Evolutionary conservation across 139 green algal species (phyloP), one percentile per base, ranked within the genome.

Genomic region (Raphidocelis subcapitata): DNA sequence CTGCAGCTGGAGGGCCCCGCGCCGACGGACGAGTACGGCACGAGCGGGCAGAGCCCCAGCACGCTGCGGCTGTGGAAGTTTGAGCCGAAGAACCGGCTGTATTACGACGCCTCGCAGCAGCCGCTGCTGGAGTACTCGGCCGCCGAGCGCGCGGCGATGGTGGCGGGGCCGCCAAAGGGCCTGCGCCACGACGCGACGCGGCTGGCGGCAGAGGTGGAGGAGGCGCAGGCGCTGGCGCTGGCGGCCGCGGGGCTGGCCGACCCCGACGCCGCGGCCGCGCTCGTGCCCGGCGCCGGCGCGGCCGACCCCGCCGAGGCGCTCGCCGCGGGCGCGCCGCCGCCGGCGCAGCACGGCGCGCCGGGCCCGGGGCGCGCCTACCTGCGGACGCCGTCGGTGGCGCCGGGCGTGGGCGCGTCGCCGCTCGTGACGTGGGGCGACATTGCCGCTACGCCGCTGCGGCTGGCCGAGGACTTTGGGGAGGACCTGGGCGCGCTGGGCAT

Each of bases 401-500:
- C 71, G 0, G 71, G 70, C 41, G 87, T 80, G 5, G 77, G 68
- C 46, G 72, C 76, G 5, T 91, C 85, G 1, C 92, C 91, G 1
- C 70, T 97, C 21, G 92, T 97, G 83, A 97, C 92, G 2, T 97
- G 92, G 92, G 92, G 92, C 24, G 89, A 96, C 57, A 85, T 97
- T 24, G 87, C 76, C 28, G 81, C 65, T 74, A 97, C 92, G 23
- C 92, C 92, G 5, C 67, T 95, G 75, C 77, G 92, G 51, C 69
- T 94, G 56, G 84, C 87, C 26, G 67, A 51, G 2, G 81, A 76
- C 20, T 31, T 56, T 23, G 47, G 26, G 15, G 24, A 14, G 10
- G 47, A 49, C 32, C 15, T 47, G 29, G 31, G 14, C 4, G 67
- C 24, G 5, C 57, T 74, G 46, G 55, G 29, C 20, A 1, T 71